Base-by-base conservation (phyloP, 352 stramenopile species). In the Saprolegnia parasitica region DNA sequence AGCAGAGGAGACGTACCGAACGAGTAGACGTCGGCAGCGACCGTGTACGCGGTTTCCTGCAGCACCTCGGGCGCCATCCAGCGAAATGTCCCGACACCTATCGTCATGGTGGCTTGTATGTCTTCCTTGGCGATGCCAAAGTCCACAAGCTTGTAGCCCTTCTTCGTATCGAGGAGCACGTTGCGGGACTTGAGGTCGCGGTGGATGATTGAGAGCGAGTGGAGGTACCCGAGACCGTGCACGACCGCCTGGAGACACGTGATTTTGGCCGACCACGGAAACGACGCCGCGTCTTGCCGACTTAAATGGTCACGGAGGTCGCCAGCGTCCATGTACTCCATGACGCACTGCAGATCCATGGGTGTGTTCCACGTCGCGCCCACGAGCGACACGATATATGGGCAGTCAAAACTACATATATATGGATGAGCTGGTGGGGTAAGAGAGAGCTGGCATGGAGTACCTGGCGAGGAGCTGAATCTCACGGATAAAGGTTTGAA, bases 401-500 rank as follows among this genome's bases (percentile, higher is more conserved):
- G 56, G 11, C 32, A 65, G 18, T 50, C 15, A 26, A 65, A 50
- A 2, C 56, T 21, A 32, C n/a, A 16, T 18, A 47, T 39, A 65
- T 47, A 18, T 35, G 56, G 8, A 20, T 50, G 56, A 65, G 47
- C 37, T 65, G 32, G 56, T 65, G 18, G 40, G 52, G 13, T 4
- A 65, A 45, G 35, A 21, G 56, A 9, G 45, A 24, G 35, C 35
- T 40, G 24, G 32, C 55, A 40, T 80, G 20, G 78, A 57, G 26
- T 88, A 65, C 4, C 65, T 77, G 5, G 74, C 74, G 11, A 75
- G 74, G 45, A 90, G 68, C 47, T 76, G 74, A 64, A 88, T 86
- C 71, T 90, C 82, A 37, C 67, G 68, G 1, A 80, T 77, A 47
- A 90, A 77, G 16, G 68, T 73, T 64, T 90, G 80, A 50, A 88